Evolutionary conservation across 257 asterid species (phyloP), one percentile per base, ranked within the genome.

Genomic region (Salvia hispanica): DNA sequence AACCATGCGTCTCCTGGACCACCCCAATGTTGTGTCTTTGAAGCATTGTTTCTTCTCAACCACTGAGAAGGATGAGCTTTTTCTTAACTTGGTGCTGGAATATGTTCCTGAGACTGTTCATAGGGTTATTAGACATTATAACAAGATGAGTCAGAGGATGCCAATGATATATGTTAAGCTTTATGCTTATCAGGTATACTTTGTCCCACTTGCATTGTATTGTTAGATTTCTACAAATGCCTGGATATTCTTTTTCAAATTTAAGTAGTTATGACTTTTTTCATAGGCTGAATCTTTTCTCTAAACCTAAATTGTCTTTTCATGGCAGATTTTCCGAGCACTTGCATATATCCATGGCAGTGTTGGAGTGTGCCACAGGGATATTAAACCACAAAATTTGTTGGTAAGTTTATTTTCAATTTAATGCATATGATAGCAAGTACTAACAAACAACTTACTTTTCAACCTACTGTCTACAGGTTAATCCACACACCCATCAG

Each of bases 311-410:
- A 37, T 1, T 10, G 4, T 33, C 34, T 40, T 52, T 71, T 66
- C 67, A 16, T 12, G 72, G 46, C 86, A 89, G 96, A 85, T 89
- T 57, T 82, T 86, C 55, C 77, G 96, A 58, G 84, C 93, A 61
- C 77, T 89, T 56, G 84, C 91, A 50, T 89, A 89, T 79, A 83
- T 87, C 44, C 96, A 87, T 72, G 86, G 88, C 60, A 82, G 86
- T 61, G 76, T 85, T 87, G 96, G 96, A 53, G 95, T 89, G 66
- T 89, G 96, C 78, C 96, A 89, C 81, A 84, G 96, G 77, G 96
- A 89, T 69, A 87, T 89, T 68, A 89, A 89, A 76, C 96, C 96
- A 57, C 95, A 89, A 62, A 89, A 89, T 72, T 77, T 89, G 62
- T 78, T 89, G 92, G 95, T 87, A 69, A 71, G 81, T 73, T 63